phyloP scores from a whole-genome alignment of 2,329 filamentous ascomycete genomes.

The Ophiostoma pallidulum region DNA sequence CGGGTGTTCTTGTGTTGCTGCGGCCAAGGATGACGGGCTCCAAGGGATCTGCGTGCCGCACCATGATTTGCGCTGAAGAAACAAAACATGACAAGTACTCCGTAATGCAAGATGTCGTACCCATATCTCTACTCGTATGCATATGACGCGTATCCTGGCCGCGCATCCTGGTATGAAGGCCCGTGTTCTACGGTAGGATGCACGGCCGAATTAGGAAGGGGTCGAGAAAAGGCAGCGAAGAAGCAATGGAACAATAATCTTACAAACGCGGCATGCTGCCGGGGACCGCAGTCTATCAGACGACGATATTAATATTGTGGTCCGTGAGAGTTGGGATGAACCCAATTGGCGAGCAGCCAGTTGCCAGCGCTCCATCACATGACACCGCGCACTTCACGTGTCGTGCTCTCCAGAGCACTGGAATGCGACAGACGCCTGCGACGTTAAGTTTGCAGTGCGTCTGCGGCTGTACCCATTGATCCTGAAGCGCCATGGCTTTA shows the following conservation, averaged over 20 bases:
- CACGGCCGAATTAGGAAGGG: neutral
- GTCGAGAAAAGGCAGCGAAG: conserved; percentile 8
- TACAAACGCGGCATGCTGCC: neutral
- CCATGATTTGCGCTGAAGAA: neutral
- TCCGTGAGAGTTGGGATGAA: conserved; percentile 4
- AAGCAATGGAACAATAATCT: neutral
- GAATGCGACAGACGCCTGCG: neutral
- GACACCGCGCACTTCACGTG: conserved; percentile 6
- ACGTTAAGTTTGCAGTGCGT: too few relatives aligned
- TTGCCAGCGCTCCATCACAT: neutral
- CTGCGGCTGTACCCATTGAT: too few relatives aligned
- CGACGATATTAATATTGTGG: too few relatives aligned
- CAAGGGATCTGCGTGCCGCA: conserved; percentile 4
- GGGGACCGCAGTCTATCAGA: too few relatives aligned
- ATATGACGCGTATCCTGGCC: conserved; percentile 8
- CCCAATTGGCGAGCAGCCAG: neutral
- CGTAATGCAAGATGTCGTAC: too few relatives aligned
- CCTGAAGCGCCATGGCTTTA: too few relatives aligned
- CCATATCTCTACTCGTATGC: too few relatives aligned
- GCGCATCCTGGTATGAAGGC: conserved; percentile 7
- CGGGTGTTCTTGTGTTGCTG: too few relatives aligned
- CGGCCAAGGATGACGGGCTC: too few relatives aligned
- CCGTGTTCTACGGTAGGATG: neutral
- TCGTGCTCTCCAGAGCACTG: neutral
- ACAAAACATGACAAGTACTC: neutral